phyloP scores from a whole-genome alignment of 2,329 filamentous ascomycete species.

The Penicillium sp. region DNA sequence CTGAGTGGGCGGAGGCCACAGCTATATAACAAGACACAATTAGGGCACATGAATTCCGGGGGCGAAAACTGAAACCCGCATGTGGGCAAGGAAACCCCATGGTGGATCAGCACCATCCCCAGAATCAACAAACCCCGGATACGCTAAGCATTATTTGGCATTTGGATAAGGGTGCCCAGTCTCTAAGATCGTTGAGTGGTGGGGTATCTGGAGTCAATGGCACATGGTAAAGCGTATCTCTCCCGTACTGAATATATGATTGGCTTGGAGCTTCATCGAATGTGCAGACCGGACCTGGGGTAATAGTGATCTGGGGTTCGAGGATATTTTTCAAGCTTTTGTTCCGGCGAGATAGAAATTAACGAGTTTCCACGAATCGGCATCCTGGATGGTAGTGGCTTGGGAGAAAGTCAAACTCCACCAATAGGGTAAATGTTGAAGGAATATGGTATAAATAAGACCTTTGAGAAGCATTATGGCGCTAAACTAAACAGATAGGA shows the following conservation, averaged over 20 bases:
- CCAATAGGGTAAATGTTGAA: constrained; percentile 25
- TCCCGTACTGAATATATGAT: constrained; percentile 3
- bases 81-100: constrained; percentile 11
- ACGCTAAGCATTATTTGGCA: constrained; percentile 21
- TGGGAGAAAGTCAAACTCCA: constrained; percentile 27
- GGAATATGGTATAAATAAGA: neutral
- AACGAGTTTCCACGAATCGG: constrained; percentile 33
- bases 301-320: constrained; percentile 30
- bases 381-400: neutral
- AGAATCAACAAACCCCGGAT: constrained; percentile 11
- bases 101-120: constrained; percentile 13
- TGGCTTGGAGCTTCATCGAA: constrained; percentile 7
- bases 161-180: constrained; percentile 15
- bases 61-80: constrained; percentile 1
- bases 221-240: constrained; percentile 4
- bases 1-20: neutral
- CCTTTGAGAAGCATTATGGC: neutral
- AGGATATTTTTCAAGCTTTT: constrained; percentile 29
- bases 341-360: constrained; percentile 12
- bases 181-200: constrained; percentile 29
- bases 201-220: constrained; percentile 22
- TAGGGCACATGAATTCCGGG: constrained; percentile 6
- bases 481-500: neutral
- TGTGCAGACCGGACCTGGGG: constrained; percentile 16
- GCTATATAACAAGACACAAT: constrained; percentile 1